Evolutionary conservation across 371 early-diverging fungal species (phyloP).

Genomic region (Rhizoclosmatium hyalinum): DNA sequence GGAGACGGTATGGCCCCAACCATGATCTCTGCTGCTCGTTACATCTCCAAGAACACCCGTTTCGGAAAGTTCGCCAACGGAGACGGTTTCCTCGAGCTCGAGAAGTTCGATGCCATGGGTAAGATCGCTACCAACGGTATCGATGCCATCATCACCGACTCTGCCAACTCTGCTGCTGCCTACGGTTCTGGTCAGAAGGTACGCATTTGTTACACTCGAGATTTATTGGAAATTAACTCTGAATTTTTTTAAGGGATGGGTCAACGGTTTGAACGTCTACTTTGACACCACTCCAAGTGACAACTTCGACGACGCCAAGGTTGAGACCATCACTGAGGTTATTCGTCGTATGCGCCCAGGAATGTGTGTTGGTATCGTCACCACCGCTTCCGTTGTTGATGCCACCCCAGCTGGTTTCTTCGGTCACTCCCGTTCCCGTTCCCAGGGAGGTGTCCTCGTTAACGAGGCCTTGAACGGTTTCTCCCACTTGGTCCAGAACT

Average conservation of each 20-base stretch:
- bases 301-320: conserved; percentile 42
- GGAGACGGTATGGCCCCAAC: conserved; percentile 72
- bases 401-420: conserved; percentile 78
- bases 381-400: conserved; percentile 74
- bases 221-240: not conserved
- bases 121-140: conserved; percentile 74
- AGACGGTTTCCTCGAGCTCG: conserved; percentile 64
- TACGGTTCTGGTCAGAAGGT: conserved; percentile 54
- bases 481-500: conserved; percentile 18
- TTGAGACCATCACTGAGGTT: conserved; percentile 70
- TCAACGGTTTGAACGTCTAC: conserved; percentile 72
- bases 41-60: conserved; percentile 38
- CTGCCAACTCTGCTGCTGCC: conserved; percentile 77
- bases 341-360: conserved; percentile 71
- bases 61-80: conserved; percentile 43
- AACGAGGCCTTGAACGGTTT: conserved; percentile 71
- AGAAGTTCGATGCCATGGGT: conserved; percentile 70
- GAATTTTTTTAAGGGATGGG: conserved; percentile 60
- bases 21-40: conserved; percentile 48
- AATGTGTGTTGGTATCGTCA: conserved; percentile 75
- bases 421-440: conserved; percentile 67
- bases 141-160: conserved; percentile 77
- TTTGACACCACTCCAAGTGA: conserved; percentile 44
- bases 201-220: not conserved
- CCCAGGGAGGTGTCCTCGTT: conserved; percentile 60